Percentiles rank a stretch among this genome's conserved stretches.
These are phyloP conservation scores for Hydnomerulius pinastri DNA, from an alignment of 768 basidiomycete species.

Conservation along the genomic window DNA sequence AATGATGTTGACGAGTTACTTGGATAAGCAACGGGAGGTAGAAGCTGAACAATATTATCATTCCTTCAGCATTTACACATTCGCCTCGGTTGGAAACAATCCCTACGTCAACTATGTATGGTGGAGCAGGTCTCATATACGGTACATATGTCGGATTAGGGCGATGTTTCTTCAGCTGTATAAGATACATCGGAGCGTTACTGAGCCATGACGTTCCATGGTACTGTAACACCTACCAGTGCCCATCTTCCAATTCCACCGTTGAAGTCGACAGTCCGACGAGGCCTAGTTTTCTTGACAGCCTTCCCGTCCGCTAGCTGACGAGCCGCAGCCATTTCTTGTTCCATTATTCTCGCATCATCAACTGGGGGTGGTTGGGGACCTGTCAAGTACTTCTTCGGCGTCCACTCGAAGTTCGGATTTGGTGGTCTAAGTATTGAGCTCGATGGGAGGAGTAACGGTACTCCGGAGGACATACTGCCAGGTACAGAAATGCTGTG, in stretches of 20 bases:
- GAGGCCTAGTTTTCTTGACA: conserved; percentile 88
- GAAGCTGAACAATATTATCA: conserved; percentile 56
- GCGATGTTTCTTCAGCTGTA: conserved; percentile 72
- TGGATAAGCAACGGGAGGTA: conserved; percentile 91
- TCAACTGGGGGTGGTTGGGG: conserved; percentile 82
- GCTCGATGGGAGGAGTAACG: conserved; percentile 55
- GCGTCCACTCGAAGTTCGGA: conserved; percentile 71
- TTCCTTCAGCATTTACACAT: conserved; percentile 25
- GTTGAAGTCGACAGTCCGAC: conserved; percentile 94
- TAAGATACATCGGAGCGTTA: not conserved
- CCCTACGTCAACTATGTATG: conserved; percentile 87
- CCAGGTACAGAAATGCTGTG: not conserved
- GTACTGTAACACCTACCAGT: conserved; percentile 54
- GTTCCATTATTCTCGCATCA: conserved; percentile 72
- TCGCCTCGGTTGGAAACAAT: conserved; percentile 13
- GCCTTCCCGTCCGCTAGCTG: conserved; percentile 78
- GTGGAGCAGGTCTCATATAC: conserved; percentile 79
- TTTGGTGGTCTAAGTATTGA: conserved; percentile 38
- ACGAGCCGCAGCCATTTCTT: conserved; percentile 73
- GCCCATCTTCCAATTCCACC: conserved; percentile 87
- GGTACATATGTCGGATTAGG: conserved; percentile 78
- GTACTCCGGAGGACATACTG: conserved; percentile 37
- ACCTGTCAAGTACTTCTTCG: conserved; percentile 62
- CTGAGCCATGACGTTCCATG: not conserved
- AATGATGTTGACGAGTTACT: conserved; percentile 90